Evolutionary conservation across 495 filamentous ascomycete species (phyloP).

Genomic region (Penicillium argentinense): DNA sequence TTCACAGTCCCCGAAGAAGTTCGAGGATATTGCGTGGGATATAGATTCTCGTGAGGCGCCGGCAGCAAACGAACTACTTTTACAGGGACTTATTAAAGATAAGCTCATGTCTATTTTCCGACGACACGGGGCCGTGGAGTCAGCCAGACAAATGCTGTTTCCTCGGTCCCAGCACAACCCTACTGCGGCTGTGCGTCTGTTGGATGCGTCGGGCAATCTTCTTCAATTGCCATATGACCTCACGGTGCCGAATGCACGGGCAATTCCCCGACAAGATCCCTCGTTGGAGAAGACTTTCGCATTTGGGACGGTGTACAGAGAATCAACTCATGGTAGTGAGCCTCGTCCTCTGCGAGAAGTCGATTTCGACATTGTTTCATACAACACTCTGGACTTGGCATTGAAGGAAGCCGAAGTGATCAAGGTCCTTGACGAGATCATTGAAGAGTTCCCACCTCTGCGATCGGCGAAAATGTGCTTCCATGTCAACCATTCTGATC

Average conservation of each 20-base stretch:
- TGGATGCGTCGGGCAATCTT: slow-evolving; percentile 80
- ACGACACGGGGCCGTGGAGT: slow-evolving; percentile 88
- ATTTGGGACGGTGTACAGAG: slow-evolving; percentile 87
- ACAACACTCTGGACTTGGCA: slow-evolving; percentile 76
- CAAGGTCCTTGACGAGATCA: slow-evolving; percentile 90
- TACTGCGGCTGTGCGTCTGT: slow-evolving; percentile 67
- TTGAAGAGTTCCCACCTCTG: slow-evolving; percentile 76
- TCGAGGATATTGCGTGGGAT: slow-evolving; percentile 88
- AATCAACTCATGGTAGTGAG: slow-evolving; percentile 71
- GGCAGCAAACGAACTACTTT: slow-evolving; percentile 62
- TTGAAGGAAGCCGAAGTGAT: slow-evolving; percentile 93
- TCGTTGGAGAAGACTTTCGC: slow-evolving; percentile 76
- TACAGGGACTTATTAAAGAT: slow-evolving; percentile 75
- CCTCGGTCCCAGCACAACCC: slow-evolving; percentile 80
- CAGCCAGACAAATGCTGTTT: slow-evolving; percentile 69
- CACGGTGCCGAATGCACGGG: slow-evolving; percentile 83
- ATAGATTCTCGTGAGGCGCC: slow-evolving; percentile 56
- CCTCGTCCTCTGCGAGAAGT: slow-evolving; percentile 83
- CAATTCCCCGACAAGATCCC: slow-evolving; percentile 70
- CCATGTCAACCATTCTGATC: slow-evolving; percentile 84
- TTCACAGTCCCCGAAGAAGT: slow-evolving; percentile 66
- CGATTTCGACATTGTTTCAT: slow-evolving; percentile 90
- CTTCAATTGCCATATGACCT: slow-evolving; percentile 91
- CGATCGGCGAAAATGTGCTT: slow-evolving; percentile 77
- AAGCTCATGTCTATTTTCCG: slow-evolving; percentile 77